Evolutionary conservation across 2,329 filamentous ascomycete species (phyloP).

Genomic region (Metarhizium sp.): DNA sequence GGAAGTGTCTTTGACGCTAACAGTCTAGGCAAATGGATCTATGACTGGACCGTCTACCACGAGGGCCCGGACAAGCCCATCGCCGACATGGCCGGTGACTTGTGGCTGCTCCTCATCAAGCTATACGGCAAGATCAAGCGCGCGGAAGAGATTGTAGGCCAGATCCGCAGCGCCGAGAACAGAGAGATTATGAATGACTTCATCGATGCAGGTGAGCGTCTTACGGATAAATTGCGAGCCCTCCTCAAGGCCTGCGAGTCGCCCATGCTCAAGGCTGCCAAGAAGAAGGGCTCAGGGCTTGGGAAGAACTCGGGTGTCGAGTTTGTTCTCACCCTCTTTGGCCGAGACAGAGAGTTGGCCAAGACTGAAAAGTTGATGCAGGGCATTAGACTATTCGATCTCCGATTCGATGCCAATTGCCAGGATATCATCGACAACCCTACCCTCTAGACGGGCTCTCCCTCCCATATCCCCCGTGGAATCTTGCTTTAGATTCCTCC

Average conservation of each 20-base stretch:
- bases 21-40: slow-evolving; percentile 97
- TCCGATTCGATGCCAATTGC: slow-evolving; percentile 93
- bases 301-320: slow-evolving; percentile 89
- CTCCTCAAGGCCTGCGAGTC: slow-evolving; percentile 86
- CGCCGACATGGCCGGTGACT: slow-evolving; percentile 82
- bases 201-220: slow-evolving; percentile 75
- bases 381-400: slow-evolving; percentile 76
- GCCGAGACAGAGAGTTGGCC: slow-evolving; percentile 79
- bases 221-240: slow-evolving; percentile 76
- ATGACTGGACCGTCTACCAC: slow-evolving; percentile 95
- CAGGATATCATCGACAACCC: slow-evolving; percentile 70
- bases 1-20: slow-evolving; percentile 97
- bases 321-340: slow-evolving; percentile 94
- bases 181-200: slow-evolving; percentile 83
- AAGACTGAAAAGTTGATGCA: slow-evolving; percentile 91
- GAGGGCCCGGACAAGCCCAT: slow-evolving; percentile 75
- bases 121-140: slow-evolving; percentile 89
- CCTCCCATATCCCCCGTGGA: no score
- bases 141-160: slow-evolving; percentile 66
- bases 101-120: slow-evolving; percentile 93
- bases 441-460: slow-evolving; percentile 32
- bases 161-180: slow-evolving; percentile 64
- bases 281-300: slow-evolving; percentile 58
- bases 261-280: slow-evolving; percentile 88
- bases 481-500: no score